These are phyloP conservation scores for Acer negundo DNA, from an alignment of 345 rosid species.

Conservation along the genomic window DNA sequence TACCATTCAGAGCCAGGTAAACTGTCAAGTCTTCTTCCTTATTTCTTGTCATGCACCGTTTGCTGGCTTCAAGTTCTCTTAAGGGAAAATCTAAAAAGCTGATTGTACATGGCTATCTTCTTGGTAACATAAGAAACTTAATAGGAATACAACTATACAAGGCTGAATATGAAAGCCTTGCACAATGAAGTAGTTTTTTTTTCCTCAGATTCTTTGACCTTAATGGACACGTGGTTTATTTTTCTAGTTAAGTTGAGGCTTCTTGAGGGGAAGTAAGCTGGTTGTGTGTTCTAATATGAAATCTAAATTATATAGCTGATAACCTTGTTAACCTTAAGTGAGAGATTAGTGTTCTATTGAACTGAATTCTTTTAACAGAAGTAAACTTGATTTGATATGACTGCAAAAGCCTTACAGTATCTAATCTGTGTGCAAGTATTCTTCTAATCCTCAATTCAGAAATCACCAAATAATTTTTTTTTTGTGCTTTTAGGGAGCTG, in stretches of 20 bases:
- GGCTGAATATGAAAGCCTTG: neutral
- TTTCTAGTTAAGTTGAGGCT: neutral
- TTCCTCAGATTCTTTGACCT: neutral
- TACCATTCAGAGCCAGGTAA: slow-evolving; percentile 82
- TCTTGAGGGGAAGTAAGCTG: neutral
- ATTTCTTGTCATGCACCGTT: neutral
- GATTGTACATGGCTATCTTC: neutral
- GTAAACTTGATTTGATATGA: neutral
- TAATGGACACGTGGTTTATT: neutral
- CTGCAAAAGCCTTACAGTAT: neutral
- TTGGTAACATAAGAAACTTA: neutral
- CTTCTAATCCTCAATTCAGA: neutral
- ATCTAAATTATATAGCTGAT: neutral
- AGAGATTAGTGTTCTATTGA: neutral
- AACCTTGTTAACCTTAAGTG: neutral
- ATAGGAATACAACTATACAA: neutral
- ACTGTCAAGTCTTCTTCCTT: neutral
- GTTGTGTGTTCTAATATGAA: neutral
- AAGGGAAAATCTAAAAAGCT: neutral
- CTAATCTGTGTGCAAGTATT: neutral
- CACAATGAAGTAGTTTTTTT: no score
- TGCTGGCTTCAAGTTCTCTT: neutral
- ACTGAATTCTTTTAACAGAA: neutral
- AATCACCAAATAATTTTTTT: neutral
- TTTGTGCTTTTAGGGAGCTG: neutral